Base-by-base conservation (phyloP, 352 stramenopile genomes). In the Phytophthora colocasiae region DNA sequence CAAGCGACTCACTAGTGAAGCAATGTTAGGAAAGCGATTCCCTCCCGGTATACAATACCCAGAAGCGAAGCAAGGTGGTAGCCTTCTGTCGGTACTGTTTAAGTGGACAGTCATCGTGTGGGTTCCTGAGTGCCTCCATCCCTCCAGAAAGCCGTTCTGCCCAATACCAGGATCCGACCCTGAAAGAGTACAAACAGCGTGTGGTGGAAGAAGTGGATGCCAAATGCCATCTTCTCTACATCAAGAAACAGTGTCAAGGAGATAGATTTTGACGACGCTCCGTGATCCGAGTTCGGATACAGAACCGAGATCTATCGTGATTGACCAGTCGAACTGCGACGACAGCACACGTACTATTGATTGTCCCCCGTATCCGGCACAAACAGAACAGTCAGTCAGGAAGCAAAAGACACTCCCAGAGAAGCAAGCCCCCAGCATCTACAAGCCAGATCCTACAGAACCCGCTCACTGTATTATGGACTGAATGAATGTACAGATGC, bases 141-240 rank as follows among this genome's bases (percentile, higher is more conserved):
- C 15, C 6, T 39, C 15, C 0, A 14, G 2, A 10, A 55, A 55
- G 27, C 31, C 47, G 0, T 31, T 22, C 7, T 55, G 47, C 17
- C 0, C 22, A 17, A 31, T 44, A 2, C 1, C 15, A 2, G 47
- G n/a, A 3, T 56, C 40, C 43, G 5, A 27, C 43, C 10, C 4
- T 55, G 15, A 65, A 65, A 12, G 47, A 65, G 12, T 58, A 65
- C 47, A 53, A 48, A 9, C 47, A 65, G 8, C 47, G 58, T 6
- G 19, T 47, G 1, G 38, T 53, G 6, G 27, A 65, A 9, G 47
- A 58, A 0, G 34, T 56, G 3, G 45, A 63, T 9, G 27, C 10
- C 11, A 63, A 63, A 31, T 52, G n/a, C n/a, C 12, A 58, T 27
- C 17, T 65, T 22, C 47, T 65, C 3, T 58, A 65, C 17, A 32